Base-by-base conservation (phyloP, 108 stramenopile species). In the Cyclostephanos invisitatus region DNA sequence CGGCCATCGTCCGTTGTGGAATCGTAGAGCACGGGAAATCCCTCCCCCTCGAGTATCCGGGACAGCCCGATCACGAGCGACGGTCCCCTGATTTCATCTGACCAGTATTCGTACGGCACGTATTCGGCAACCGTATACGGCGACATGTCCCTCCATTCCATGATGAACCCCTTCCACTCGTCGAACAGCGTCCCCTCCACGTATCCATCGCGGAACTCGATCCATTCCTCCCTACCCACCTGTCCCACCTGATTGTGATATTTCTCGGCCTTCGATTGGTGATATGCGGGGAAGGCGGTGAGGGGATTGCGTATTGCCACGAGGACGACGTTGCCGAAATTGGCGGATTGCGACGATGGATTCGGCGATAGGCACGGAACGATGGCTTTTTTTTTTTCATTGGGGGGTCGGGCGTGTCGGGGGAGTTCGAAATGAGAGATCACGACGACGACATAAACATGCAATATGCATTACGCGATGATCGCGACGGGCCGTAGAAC, bases 211-310 rank as follows among this genome's bases (percentile, higher is more conserved):
- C 87, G 81, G 18, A 85, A 73, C 7, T 64, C 17, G 56, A 72
- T 60, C 85, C 85, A 88, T 49, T 78, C 56, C 18, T 73, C 60
- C 21, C 65, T 72, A 2, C 68, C 35, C 18, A 72, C 62, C 64
- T 88, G 87, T 57, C 81, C 82, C 29, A 71, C 75, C 3, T 25
- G 72, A 11, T 40, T 38, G 22, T 84, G 83, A 54, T 88, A 88
- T 11, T 78, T 82, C 44, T 85, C 83, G 10, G 81, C 62, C 65
- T 88, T 88, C 51, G 73, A 67, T 42, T 84, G 79, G 29, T 75
- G 70, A 56, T 40, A 61, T n/a, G 78, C 78, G 0, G 87, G 87
- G 69, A 88, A 84, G 10, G 75, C 85, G 8, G 85, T 86, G 32
- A 77, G 47, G 50, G 82, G 78, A 77, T 86, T 84, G 28, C 87